These are phyloP conservation scores for Leccinum longicurvipes DNA, from an alignment of 768 basidiomycete genomes.

Conservation along the genomic window DNA sequence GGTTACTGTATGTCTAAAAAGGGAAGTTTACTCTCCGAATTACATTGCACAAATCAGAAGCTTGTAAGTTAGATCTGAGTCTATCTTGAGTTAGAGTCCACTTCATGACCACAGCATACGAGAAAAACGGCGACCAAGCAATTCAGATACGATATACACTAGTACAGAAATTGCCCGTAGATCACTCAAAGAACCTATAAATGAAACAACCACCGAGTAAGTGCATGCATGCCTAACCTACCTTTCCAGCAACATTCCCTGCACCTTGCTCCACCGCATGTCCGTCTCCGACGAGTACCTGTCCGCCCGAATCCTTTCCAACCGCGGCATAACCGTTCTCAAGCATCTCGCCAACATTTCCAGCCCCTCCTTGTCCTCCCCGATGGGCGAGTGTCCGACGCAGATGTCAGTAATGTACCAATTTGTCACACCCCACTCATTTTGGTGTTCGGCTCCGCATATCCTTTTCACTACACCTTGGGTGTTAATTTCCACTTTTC, in stretches of 20 bases:
- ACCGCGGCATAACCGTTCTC: slow-evolving; percentile 19
- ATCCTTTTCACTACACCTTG: neutral
- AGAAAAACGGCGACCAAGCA: no score
- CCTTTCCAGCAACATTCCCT: slow-evolving; percentile 4
- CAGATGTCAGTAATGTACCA: slow-evolving; percentile 11
- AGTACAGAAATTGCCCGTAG: neutral
- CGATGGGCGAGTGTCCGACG: slow-evolving; percentile 25
- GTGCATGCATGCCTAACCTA: neutral
- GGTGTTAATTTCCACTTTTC: neutral
- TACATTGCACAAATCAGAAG: neutral
- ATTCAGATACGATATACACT: neutral
- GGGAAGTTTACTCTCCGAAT: neutral
- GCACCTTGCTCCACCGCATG: slow-evolving; percentile 12
- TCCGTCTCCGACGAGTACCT: slow-evolving; percentile 13
- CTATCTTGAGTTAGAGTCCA: no score
- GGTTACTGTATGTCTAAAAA: slow-evolving; percentile 13
- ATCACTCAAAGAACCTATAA: neutral
- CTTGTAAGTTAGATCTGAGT: no score
- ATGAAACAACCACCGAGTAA: neutral
- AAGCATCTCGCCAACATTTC: slow-evolving; percentile 16
- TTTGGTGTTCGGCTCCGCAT: neutral
- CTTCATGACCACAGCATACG: no score
- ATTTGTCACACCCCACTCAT: slow-evolving; percentile 21
- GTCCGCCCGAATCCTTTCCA: slow-evolving; percentile 18
- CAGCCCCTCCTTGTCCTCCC: slow-evolving; percentile 7